Base-by-base conservation (phyloP, 164 flowering plant species). In the Dillenia suffruticosa region DNA sequence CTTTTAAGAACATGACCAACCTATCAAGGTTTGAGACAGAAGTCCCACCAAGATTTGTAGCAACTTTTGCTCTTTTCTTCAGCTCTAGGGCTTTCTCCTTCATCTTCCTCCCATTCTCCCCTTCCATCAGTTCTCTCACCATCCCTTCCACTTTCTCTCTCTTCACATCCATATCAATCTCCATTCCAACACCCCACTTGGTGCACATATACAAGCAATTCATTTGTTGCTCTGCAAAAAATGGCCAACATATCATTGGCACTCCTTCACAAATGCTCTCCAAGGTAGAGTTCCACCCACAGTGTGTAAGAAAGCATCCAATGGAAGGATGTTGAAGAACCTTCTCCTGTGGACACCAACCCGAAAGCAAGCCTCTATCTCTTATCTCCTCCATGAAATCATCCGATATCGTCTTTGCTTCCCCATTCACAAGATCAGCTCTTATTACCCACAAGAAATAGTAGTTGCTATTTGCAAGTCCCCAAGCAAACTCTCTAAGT, bases 401-500 rank as follows among this genome's bases (percentile, higher is more conserved):
- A 12, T 44, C 16, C 12, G 65, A 46, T 2, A 52, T 43, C 9
- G 12, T 53, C 8, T 17, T 44, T 15, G 57, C 17, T 10, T 48
- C 56, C 7, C 57, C 65, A 12, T 44, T 53, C 7, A 52, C 43
- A 12, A 61, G 46, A 50, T 61, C 63, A n/a, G 56, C 55, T 51
- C 63, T 19, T 26, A 61, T 61, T 8, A 62, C 44, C 63, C 49
- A 61, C 51, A 61, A 40, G 44, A 61, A 61, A 10, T 15, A 44
- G 8, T 61, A 14, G 9, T 14, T 46, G 52, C 57, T 62, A 53
- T 46, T 51, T 8, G 49, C 56, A 49, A 62, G 44, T 9, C 64
- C 64, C 64, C 57, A 62, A 19, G 64, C 64, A n/a, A 62, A 51
- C 15, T 62, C 64, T 6, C 32, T 52, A 22, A 62, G 53, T 5